Conservation (phyloP, 164 flowering plant genomes). For the Stephania japonica region DNA sequence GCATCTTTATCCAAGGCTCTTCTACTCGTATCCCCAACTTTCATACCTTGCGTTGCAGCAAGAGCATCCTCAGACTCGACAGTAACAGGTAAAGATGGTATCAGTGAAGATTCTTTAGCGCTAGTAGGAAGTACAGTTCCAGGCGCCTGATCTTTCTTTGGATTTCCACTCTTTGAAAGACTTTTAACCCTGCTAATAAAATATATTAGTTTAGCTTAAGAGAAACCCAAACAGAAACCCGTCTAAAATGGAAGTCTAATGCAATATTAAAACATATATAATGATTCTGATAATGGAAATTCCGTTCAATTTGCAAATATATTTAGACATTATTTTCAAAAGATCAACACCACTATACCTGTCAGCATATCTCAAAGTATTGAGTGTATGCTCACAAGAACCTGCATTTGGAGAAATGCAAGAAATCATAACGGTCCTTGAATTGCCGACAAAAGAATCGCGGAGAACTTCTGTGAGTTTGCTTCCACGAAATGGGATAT, state of each 20-base stretch:
- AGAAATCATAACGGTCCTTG: slow-evolving; percentile 97
- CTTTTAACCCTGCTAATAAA: slow-evolving; percentile 72
- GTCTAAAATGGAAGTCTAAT: not conserved
- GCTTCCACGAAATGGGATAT: slow-evolving; percentile 99
- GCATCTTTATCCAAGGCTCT: slow-evolving; percentile 52
- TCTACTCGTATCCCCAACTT: slow-evolving; percentile 41
- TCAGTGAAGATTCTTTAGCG: slow-evolving; percentile 47
- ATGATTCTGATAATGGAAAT: not conserved
- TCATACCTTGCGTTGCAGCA: slow-evolving; percentile 52
- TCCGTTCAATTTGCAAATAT: not conserved
- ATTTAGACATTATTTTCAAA: not conserved
- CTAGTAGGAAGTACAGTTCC: slow-evolving; percentile 31
- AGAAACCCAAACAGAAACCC: not conserved
- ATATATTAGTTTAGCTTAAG: slow-evolving; percentile 5
- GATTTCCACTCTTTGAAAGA: slow-evolving; percentile 80
- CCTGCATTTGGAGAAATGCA: slow-evolving; percentile 99
- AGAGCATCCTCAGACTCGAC: slow-evolving; percentile 40
- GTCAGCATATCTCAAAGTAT: slow-evolving; percentile 98
- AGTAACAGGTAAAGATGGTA: slow-evolving; percentile 35
- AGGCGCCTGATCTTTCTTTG: slow-evolving; percentile 55
- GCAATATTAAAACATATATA: not conserved
- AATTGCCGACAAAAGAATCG: slow-evolving; percentile 98
- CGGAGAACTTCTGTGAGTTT: slow-evolving; percentile 99
- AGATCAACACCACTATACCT: slow-evolving; percentile 39
- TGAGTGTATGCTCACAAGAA: slow-evolving; percentile 97